Percentiles rank a stretch among this genome's conserved stretches.
These are phyloP conservation scores for Strobilomyces confusus DNA, from an alignment of 768 basidiomycete genomes.

Conservation along the genomic window DNA sequence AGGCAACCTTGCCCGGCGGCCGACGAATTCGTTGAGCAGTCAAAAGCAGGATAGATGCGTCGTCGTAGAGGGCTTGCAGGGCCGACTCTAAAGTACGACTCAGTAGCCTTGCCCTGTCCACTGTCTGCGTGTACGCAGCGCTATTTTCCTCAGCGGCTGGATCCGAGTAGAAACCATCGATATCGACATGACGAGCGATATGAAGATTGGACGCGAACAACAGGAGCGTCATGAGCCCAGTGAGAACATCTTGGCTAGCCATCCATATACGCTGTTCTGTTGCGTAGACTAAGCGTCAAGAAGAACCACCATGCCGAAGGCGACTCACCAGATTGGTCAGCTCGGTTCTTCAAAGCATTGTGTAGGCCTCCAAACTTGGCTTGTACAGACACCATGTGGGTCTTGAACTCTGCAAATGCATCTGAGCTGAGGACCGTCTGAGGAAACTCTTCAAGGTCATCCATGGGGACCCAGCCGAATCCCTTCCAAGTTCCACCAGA, in stretches of 20 bases:
- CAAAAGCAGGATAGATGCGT: slow-evolving; percentile 56
- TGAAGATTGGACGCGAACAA: slow-evolving; percentile 64
- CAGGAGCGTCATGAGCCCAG: slow-evolving; percentile 56
- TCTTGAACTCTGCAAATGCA: slow-evolving; percentile 51
- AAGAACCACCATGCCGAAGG: not conserved
- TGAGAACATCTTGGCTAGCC: slow-evolving; percentile 48
- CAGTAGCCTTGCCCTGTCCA: slow-evolving; percentile 63
- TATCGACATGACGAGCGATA: slow-evolving; percentile 76
- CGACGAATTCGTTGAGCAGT: slow-evolving; percentile 44
- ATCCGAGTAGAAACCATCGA: slow-evolving; percentile 65
- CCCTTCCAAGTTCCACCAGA: slow-evolving; percentile 77
- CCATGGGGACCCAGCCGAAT: slow-evolving; percentile 71
- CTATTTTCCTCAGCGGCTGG: slow-evolving; percentile 39
- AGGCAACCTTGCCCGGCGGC: not conserved
- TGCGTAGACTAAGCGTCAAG: slow-evolving; percentile 3
- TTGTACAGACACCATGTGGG: slow-evolving; percentile 46
- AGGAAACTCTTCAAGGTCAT: slow-evolving; percentile 45
- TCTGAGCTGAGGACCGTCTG: slow-evolving; percentile 47
- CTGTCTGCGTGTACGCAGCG: slow-evolving; percentile 56
- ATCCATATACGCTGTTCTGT: slow-evolving; percentile 29
- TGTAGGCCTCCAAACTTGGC: slow-evolving; percentile 40
- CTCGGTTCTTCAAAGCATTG: slow-evolving; percentile 20
- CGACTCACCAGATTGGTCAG: slow-evolving; percentile 24
- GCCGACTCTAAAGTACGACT: slow-evolving; percentile 67
- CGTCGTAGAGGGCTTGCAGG: slow-evolving; percentile 73